phyloP scores from a whole-genome alignment of 352 stramenopile species.

The Nannochloropsis limnetica region DNA sequence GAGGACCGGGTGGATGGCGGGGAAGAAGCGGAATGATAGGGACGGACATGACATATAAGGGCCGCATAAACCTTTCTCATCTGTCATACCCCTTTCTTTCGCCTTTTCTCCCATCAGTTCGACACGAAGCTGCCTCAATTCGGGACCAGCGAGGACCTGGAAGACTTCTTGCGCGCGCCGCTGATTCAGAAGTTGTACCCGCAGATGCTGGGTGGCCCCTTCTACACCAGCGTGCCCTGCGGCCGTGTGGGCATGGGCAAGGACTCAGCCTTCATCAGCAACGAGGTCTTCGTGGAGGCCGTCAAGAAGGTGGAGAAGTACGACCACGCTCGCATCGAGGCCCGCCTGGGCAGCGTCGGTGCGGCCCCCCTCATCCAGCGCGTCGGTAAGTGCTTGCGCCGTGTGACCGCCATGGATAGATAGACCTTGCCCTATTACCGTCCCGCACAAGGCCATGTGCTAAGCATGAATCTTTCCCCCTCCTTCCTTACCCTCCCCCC shows the following conservation, averaged over 20 bases:
- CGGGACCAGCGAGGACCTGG: constrained; percentile 58
- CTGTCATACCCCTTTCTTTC: not conserved
- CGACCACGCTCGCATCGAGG: constrained; percentile 21
- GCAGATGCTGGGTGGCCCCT: constrained; percentile 61
- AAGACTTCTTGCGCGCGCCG: constrained; percentile 56
- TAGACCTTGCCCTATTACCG: not conserved
- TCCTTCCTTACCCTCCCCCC: not conserved
- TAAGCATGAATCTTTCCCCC: not conserved
- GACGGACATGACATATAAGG: not conserved
- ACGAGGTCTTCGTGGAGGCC: constrained; percentile 63
- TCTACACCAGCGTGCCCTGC: constrained; percentile 66
- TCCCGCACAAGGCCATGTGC: not conserved
- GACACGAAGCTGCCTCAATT: constrained; percentile 68
- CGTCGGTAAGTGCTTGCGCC: not conserved
- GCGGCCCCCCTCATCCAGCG: not conserved
- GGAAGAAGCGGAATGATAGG: not conserved
- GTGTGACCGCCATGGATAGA: not conserved
- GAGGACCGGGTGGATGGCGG: not conserved
- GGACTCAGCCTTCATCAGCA: constrained; percentile 58
- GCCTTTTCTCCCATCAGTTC: constrained; percentile 43
- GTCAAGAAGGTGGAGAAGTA: constrained; percentile 34
- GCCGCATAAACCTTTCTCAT: not conserved
- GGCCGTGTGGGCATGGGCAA: constrained; percentile 57
- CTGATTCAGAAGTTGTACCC: constrained; percentile 59
- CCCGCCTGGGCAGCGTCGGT: not conserved